phyloP scores from a whole-genome alignment of 208 protist genomes.

The Crithidia acanthocephali region DNA sequence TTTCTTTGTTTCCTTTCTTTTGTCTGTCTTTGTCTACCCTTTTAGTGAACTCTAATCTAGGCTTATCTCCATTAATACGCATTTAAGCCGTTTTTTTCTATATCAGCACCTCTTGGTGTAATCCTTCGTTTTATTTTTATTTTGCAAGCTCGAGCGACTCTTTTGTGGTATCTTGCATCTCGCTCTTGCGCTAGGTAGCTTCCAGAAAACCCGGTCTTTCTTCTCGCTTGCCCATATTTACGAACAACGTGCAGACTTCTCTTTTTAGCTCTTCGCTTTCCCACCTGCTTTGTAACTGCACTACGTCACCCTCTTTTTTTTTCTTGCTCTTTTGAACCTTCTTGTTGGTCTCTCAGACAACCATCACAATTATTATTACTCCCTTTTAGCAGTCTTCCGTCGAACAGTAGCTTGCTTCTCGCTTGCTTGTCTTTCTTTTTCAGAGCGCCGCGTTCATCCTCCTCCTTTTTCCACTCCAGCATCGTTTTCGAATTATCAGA shows the following conservation, averaged over 20 bases:
- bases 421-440: not conserved
- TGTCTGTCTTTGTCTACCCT: not conserved
- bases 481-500: no score
- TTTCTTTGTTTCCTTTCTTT: conserved; percentile 2
- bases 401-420: not conserved
- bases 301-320: not conserved
- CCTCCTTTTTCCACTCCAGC: no score
- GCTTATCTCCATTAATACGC: not conserved
- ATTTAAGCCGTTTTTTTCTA: not conserved
- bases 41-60: not conserved
- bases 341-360: not conserved
- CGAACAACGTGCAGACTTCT: not conserved
- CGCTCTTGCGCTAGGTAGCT: no score
- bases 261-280: not conserved
- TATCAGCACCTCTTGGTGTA: not conserved
- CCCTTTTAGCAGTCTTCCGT: not conserved
- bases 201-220: no score
- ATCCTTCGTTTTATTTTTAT: not conserved
- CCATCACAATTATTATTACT: not conserved
- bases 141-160: no score
- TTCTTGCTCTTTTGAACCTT: not conserved
- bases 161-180: no score
- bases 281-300: not conserved
- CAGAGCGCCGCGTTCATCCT: not conserved
- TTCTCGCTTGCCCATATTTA: no score